These are phyloP conservation scores for Pleoardoris graminearum DNA, from an alignment of 2,329 filamentous ascomycete genomes.

Conservation along the genomic window DNA sequence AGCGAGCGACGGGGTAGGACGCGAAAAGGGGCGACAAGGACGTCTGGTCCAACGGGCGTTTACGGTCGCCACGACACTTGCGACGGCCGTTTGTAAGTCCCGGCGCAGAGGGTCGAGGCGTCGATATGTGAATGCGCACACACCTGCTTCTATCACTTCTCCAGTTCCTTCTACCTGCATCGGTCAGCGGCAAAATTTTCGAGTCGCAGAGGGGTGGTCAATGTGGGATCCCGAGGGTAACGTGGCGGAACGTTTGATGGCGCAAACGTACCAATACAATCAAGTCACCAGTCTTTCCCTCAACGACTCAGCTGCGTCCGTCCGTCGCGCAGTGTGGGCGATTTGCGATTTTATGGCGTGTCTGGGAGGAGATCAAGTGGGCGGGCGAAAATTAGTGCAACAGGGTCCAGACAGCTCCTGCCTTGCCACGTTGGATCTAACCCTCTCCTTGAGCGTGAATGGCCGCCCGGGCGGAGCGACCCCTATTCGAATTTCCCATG, in stretches of 20 bases:
- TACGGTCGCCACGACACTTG: constrained; percentile 18
- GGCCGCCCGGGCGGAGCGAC: constrained; percentile 3
- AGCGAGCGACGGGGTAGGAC: constrained; percentile 13
- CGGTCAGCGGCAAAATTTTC: constrained; percentile 39
- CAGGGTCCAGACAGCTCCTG: constrained; percentile 14
- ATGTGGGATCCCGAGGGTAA: constrained; percentile 26
- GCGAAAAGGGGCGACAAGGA: constrained; percentile 12
- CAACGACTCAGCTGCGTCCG: constrained; percentile 46
- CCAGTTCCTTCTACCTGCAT: constrained; percentile 40
- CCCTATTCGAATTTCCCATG: constrained; percentile 7
- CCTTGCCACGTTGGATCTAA: constrained; percentile 14
- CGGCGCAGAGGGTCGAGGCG: constrained; percentile 6
- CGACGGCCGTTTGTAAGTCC: constrained; percentile 14
- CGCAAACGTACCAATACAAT: constrained; percentile 34
- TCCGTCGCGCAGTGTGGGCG: constrained; percentile 35
- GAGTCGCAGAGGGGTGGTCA: constrained; percentile 32
- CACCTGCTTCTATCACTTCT: constrained; percentile 26
- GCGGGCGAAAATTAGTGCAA: constrained; percentile 28
- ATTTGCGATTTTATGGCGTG: constrained; percentile 24
- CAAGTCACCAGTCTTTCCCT: constrained; percentile 46
- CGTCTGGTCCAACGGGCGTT: constrained; percentile 27
- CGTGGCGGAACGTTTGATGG: constrained; percentile 12
- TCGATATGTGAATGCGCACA: constrained; percentile 6
- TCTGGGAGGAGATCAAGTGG: constrained; percentile 15
- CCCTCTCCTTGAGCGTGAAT: constrained; percentile 8